Evolutionary conservation across 768 basidiomycete species (phyloP), one percentile per base, ranked within the genome.

Genomic region (Cystobasidium tubakii): DNA sequence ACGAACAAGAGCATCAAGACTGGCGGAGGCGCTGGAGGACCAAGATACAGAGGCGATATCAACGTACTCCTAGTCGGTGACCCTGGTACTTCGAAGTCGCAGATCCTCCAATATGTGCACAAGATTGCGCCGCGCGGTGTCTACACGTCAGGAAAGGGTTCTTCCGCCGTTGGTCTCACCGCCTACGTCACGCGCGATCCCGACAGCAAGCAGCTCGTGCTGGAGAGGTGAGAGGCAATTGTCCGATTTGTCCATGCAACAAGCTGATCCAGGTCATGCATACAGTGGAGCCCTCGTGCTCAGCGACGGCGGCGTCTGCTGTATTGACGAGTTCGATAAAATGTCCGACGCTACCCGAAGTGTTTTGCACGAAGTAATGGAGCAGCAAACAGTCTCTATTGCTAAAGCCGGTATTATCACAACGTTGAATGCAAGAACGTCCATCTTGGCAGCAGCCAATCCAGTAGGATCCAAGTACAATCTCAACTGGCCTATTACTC

Each of bases 141-240:
- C 9, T 99, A 92, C 81, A 91, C 96, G 0, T 96, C 93, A 1
- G 96, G 96, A 12, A 98, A 98, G 81, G 94, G 96, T 23, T 97
- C 94, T 6, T 97, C 95, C 0, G 96, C 96, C 21, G 96, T 99
- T 74, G 96, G 96, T 86, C 83, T 99, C 78, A 99, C 96, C 0
- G 96, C 96, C 0, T 99, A 99, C 81, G 91, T 99, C 36, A 99
- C 96, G 31, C 87, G 96, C 62, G 96, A 99, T 81, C 93, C 95
- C 1, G 96, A 99, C 81, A 92, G 92, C 42, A 98, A 96, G 82
- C 96, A 98, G 79, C 87, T 99, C 31, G 96, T 99, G 12, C 85
- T 99, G 64, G 95, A 99, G 79, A 94, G 92, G 94, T 89, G 74
- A 36, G 43, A 17, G 3, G 12, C 55, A 33, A 7, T 23, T 33